A percentile compares a stretch with the other conserved stretches of the same genome.
Evolutionary conservation across 2,329 filamentous ascomycete genomes (phyloP).

Genomic region (Fusarium camptoceras): DNA sequence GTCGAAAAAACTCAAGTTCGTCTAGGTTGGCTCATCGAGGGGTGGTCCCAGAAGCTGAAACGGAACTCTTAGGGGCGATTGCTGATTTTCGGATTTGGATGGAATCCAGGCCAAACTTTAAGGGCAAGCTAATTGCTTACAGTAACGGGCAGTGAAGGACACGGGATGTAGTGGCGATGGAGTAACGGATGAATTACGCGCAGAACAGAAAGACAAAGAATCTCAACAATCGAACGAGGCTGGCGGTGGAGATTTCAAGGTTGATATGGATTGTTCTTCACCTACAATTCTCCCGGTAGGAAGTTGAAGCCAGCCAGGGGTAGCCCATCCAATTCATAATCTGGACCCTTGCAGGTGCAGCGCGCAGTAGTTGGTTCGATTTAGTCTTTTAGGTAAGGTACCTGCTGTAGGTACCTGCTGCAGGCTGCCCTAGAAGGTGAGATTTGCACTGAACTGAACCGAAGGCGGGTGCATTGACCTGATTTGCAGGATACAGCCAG

Average conservation of each 20-base stretch:
- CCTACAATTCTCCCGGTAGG: conserved; percentile 20
- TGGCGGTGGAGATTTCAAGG: conserved; percentile 41
- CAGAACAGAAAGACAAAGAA: conserved; percentile 24
- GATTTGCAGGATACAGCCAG: conserved; percentile 11
- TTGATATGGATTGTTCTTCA: conserved; percentile 28
- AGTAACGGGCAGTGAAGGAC: not conserved
- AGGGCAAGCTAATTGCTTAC: conserved; percentile 24
- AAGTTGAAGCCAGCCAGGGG: conserved; percentile 43
- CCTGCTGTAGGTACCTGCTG: conserved; percentile 8
- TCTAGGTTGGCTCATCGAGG: conserved; percentile 38
- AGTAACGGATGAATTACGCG: conserved; percentile 8
- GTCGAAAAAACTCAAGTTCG: conserved; percentile 32
- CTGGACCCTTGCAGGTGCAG: conserved; percentile 34
- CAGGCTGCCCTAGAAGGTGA: conserved; percentile 28
- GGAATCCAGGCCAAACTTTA: conserved; percentile 40
- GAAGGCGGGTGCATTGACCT: conserved; percentile 33
- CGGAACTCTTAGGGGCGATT: conserved; percentile 30
- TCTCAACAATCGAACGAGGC: conserved; percentile 34
- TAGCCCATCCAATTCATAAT: conserved; percentile 24
- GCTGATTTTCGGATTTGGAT: conserved; percentile 33
- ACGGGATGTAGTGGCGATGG: conserved; percentile 9
- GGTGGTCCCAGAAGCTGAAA: conserved; percentile 42
- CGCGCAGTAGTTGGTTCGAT: conserved; percentile 14
- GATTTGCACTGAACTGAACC: conserved; percentile 35
- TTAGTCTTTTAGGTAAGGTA: conserved; percentile 8